These are phyloP conservation scores for Citrus cavaleriei DNA, from an alignment of 345 rosid species.

Conservation along the genomic window DNA sequence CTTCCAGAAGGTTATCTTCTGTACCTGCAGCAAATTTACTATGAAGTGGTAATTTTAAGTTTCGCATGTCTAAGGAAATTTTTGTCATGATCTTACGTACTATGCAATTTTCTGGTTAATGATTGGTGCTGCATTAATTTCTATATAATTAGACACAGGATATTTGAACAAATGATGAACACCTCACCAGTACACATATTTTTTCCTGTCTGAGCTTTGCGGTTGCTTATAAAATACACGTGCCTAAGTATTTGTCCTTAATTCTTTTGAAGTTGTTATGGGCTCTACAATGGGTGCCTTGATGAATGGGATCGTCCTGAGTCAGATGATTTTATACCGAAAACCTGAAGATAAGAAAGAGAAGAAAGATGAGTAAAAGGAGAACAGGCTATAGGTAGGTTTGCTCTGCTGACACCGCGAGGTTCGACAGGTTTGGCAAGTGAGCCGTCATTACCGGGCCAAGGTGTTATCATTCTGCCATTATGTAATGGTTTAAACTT, in stretches of 20 bases:
- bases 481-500: not conserved
- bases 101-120: not conserved
- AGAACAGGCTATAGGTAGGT: not conserved
- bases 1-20: not conserved
- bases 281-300: conserved; percentile 61
- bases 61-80: not conserved
- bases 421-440: not conserved
- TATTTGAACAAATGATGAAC: not conserved
- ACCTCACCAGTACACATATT: not conserved
- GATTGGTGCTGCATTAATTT: not conserved
- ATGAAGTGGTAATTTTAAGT: not conserved
- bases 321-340: conserved; percentile 57
- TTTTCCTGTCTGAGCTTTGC: not conserved
- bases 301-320: conserved; percentile 63
- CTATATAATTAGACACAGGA: not conserved
- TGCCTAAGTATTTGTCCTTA: conserved; percentile 26
- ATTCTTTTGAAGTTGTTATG: conserved; percentile 47
- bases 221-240: not conserved
- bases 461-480: not conserved
- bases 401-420: not conserved
- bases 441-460: not conserved
- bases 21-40: not conserved
- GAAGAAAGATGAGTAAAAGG: conserved; percentile 46
- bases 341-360: conserved; percentile 47
- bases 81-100: not conserved